Conservation (phyloP, 805 yeast genomes). For the Saturnispora kantuleensis region DNA sequence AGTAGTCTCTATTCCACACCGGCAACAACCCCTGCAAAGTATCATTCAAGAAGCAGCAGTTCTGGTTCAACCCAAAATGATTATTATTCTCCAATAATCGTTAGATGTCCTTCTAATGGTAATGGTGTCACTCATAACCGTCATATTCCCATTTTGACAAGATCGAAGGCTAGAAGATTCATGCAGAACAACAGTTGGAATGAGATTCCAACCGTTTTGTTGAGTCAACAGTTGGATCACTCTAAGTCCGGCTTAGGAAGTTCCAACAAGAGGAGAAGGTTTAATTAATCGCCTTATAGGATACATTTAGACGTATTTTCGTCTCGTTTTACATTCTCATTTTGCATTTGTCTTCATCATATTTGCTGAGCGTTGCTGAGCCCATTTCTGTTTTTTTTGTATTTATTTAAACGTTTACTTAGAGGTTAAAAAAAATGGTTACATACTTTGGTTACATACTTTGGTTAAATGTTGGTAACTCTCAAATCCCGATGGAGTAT, state of each 20-base stretch:
- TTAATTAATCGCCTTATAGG: neutral
- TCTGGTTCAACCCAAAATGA: slow-evolving; percentile 5
- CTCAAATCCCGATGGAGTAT: neutral
- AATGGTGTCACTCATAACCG: neutral
- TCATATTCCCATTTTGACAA: slow-evolving; percentile 11
- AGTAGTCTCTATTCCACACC: slow-evolving; percentile 3
- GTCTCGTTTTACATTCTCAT: neutral
- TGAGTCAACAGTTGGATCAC: slow-evolving; percentile 6
- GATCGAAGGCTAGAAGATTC: slow-evolving; percentile 12
- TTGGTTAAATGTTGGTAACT: neutral
- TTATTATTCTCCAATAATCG: neutral
- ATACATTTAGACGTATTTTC: no score
- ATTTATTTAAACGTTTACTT: neutral
- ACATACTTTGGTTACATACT: neutral
- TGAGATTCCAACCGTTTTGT: slow-evolving; percentile 6
- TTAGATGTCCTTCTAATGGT: neutral
- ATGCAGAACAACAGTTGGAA: slow-evolving; percentile 2
- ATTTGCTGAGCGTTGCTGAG: neutral
- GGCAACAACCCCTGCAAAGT: slow-evolving; percentile 3
- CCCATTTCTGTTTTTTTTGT: neutral
- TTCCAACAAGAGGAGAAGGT: slow-evolving; percentile 3
- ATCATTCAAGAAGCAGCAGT: slow-evolving; percentile 2
- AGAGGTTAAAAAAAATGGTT: neutral
- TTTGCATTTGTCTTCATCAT: neutral
- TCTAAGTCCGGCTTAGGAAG: neutral